Percentiles rank a stretch among this genome's conserved stretches.
Evolutionary conservation across 768 basidiomycete species (phyloP).

Genomic region (Daedaleopsis nitida): DNA sequence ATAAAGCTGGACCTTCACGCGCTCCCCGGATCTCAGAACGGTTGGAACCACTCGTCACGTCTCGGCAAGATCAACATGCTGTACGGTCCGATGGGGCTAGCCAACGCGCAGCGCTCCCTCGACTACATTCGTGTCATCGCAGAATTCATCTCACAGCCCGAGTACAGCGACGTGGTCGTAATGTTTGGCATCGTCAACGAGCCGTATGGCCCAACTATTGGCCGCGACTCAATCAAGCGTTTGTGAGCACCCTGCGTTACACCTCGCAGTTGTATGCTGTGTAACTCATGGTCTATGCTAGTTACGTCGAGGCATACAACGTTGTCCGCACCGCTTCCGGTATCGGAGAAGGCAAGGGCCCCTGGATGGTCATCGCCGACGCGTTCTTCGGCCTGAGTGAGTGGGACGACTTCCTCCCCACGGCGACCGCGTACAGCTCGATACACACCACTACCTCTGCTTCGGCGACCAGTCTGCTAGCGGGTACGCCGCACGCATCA

Average conservation of each 20-base stretch:
- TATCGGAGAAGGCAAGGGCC: slow-evolving; percentile 82
- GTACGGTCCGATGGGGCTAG: slow-evolving; percentile 90
- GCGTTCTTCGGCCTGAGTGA: slow-evolving; percentile 67
- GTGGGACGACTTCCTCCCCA: slow-evolving; percentile 79
- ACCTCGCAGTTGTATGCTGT: background rate
- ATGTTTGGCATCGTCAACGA: slow-evolving; percentile 94
- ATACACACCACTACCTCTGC: slow-evolving; percentile 87
- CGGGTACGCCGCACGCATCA: slow-evolving; percentile 58
- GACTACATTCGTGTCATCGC: slow-evolving; percentile 86
- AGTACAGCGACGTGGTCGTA: slow-evolving; percentile 79
- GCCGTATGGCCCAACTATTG: slow-evolving; percentile 58
- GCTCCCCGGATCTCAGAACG: slow-evolving; percentile 85
- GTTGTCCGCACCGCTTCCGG: slow-evolving; percentile 81
- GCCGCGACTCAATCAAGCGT: slow-evolving; percentile 53
- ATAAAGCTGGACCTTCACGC: slow-evolving; percentile 89
- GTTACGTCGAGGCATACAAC: slow-evolving; percentile 87
- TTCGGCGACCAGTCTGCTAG: slow-evolving; percentile 61
- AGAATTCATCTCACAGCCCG: slow-evolving; percentile 89
- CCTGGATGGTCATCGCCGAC: slow-evolving; percentile 84
- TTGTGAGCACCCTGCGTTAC: slow-evolving; percentile 45
- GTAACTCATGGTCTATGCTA: slow-evolving; percentile 14
- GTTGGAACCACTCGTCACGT: slow-evolving; percentile 96
- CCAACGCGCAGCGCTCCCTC: slow-evolving; percentile 89
- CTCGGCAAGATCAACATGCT: slow-evolving; percentile 78
- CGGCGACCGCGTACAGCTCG: slow-evolving; percentile 80